Evolutionary conservation across 2,329 filamentous ascomycete genomes (phyloP).

Genomic region (Fusarium sp.): DNA sequence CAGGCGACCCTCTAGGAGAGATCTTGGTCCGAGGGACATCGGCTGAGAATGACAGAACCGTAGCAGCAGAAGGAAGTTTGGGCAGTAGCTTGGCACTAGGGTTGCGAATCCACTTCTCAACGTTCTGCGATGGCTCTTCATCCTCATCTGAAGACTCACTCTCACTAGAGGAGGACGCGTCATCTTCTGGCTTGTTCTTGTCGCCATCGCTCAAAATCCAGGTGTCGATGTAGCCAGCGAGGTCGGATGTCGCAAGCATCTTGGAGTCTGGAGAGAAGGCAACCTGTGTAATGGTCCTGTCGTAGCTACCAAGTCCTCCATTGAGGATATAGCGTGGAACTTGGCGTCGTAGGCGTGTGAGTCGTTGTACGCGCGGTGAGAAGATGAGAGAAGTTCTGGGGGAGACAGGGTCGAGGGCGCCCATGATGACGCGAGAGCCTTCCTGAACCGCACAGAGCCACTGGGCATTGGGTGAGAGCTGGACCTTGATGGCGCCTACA

Average conservation of each 20-base stretch:
- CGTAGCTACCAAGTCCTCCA: constrained; percentile 80
- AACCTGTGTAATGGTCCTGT: constrained; percentile 78
- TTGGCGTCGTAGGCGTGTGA: constrained; percentile 67
- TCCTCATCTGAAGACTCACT: constrained; percentile 60
- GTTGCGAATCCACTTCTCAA: constrained; percentile 79
- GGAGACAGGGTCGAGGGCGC: constrained; percentile 43
- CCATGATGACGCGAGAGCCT: constrained; percentile 69
- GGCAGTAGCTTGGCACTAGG: constrained; percentile 78
- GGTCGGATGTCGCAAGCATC: constrained; percentile 82
- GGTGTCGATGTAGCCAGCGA: constrained; percentile 88
- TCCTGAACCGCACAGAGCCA: constrained; percentile 77
- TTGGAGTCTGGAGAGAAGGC: constrained; percentile 85
- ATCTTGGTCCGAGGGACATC: constrained; percentile 56
- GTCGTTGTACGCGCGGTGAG: constrained; percentile 57
- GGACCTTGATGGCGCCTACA: constrained; percentile 76
- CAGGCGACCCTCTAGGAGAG: constrained; percentile 44
- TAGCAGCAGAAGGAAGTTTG: constrained; percentile 73
- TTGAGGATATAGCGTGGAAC: constrained; percentile 68
- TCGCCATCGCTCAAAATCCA: constrained; percentile 74
- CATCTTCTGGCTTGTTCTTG: constrained; percentile 53
- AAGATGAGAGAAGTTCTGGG: constrained; percentile 45
- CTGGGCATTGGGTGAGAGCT: constrained; percentile 76
- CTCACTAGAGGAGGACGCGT: constrained; percentile 55
- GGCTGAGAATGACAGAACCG: constrained; percentile 76
- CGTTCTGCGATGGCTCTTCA: constrained; percentile 56